These are phyloP conservation scores for Solanum hybrid DNA, from an alignment of 305 asterid species.

Conservation along the genomic window DNA sequence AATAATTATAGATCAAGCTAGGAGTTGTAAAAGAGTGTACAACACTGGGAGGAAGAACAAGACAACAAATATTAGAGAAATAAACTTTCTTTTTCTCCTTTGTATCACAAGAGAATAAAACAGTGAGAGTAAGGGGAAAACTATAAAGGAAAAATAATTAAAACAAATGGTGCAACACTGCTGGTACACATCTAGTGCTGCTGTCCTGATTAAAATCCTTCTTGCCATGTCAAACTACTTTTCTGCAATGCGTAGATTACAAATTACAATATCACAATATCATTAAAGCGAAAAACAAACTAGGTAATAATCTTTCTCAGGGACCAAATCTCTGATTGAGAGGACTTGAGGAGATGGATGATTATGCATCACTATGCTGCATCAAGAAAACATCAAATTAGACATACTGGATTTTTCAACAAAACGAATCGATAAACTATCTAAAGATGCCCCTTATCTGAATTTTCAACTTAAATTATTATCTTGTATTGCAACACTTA, in stretches of 20 bases:
- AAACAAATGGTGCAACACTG: not conserved
- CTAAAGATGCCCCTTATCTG: not conserved
- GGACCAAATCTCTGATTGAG: not conserved
- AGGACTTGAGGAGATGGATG: conserved; percentile 3
- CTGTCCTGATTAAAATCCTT: not conserved
- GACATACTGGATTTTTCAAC: not conserved
- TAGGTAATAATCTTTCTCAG: not conserved
- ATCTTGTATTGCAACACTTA: conserved; percentile 18
- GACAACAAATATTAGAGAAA: not conserved
- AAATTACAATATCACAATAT: conserved; percentile 1
- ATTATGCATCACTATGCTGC: conserved; percentile 2
- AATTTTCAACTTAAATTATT: not conserved
- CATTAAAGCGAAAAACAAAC: not conserved
- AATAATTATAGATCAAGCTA: not conserved
- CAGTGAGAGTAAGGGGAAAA: not conserved
- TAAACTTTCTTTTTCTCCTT: not conserved
- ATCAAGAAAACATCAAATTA: not conserved
- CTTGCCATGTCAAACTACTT: not conserved
- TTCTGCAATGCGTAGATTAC: not conserved
- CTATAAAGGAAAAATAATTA: not conserved
- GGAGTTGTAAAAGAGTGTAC: not conserved
- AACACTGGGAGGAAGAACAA: not conserved
- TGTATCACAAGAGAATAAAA: not conserved
- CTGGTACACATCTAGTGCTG: not conserved
- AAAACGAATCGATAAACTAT: not conserved